phyloP scores from a whole-genome alignment of 78 protist genomes.

The Bodo saltans region DNA sequence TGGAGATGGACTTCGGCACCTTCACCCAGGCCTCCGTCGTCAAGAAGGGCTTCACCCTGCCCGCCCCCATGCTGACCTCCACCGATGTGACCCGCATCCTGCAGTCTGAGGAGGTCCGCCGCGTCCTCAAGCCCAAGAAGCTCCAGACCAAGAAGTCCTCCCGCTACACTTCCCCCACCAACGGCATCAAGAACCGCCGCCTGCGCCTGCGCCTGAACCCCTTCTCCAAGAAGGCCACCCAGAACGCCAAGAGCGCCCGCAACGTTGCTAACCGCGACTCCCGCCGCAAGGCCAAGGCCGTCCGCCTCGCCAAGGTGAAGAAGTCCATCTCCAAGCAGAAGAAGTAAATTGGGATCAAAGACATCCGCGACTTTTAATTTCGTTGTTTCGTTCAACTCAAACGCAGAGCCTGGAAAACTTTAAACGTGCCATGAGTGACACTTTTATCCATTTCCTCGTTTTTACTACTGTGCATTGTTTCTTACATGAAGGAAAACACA shows the following conservation, averaged over 20 bases:
- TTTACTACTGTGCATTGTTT: too few relatives aligned
- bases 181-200: conserved; percentile 12
- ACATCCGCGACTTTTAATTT: too few relatives aligned
- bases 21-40: conserved; percentile 18
- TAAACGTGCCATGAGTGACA: too few relatives aligned
- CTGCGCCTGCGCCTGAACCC: conserved; percentile 66
- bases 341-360: too few relatives aligned
- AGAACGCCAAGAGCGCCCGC: too few relatives aligned
- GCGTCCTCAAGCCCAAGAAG: conserved; percentile 22
- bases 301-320: conserved; percentile 77
- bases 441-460: too few relatives aligned
- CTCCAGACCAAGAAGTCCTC: conserved; percentile 18
- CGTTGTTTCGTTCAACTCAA: too few relatives aligned
- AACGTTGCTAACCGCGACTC: too few relatives aligned
- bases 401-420: too few relatives aligned
- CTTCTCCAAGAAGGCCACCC: conserved; percentile 56
- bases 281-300: conserved; percentile 64
- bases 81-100: conserved; percentile 91
- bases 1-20: conserved; percentile 84
- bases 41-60: conserved; percentile 77
- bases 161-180: too few relatives aligned
- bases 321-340: not conserved
- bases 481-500: too few relatives aligned
- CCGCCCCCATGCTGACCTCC: conserved; percentile 80
- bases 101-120: conserved; percentile 91